These are phyloP conservation scores for Backusella tuberculispora DNA, from an alignment of 192 early-diverging fungal species.

Conservation along the genomic window DNA sequence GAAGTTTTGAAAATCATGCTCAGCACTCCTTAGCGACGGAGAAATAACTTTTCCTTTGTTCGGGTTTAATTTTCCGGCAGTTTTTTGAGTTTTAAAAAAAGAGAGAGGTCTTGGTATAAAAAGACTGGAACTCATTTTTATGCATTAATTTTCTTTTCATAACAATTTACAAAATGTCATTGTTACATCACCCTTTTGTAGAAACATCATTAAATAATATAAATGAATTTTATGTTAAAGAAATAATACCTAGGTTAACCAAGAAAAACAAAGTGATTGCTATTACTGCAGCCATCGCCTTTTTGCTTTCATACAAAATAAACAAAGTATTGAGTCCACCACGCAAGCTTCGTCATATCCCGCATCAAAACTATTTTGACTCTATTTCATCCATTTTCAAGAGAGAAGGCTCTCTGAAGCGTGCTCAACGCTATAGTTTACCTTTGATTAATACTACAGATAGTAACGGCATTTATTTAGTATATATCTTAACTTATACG, in stretches of 20 bases:
- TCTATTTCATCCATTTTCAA: not conserved
- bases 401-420: not conserved
- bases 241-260: not conserved
- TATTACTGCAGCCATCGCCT: constrained; percentile 3
- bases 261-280: constrained; percentile 17
- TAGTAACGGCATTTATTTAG: not conserved
- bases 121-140: not conserved
- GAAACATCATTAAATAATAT: not conserved
- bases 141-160: not conserved
- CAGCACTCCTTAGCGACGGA: no score
- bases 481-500: not conserved
- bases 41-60: no score
- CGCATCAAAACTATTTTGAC: not conserved
- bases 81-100: no score
- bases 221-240: not conserved
- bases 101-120: not conserved
- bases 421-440: not conserved
- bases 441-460: not conserved
- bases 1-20: no score
- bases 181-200: not conserved
- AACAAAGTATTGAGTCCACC: not conserved
- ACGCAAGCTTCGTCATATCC: not conserved
- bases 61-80: no score
- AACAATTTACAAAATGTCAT: not conserved
- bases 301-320: not conserved